These are phyloP conservation scores for Penicillium palitans DNA, from an alignment of 2,329 filamentous ascomycete species.

Conservation along the genomic window DNA sequence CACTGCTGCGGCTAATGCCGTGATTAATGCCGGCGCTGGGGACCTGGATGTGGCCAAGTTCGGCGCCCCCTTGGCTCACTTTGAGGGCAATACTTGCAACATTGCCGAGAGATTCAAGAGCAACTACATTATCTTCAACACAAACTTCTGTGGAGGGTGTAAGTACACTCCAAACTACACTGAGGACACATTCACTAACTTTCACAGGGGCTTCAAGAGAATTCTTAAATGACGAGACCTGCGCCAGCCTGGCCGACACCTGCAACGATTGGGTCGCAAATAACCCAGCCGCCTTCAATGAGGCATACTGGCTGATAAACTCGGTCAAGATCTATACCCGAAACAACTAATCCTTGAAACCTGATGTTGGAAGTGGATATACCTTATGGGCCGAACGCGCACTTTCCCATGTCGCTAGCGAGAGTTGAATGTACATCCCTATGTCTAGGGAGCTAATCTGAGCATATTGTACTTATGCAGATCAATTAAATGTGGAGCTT, in stretches of 20 bases:
- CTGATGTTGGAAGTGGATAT: no score
- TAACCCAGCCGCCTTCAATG: background rate
- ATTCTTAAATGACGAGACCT: background rate
- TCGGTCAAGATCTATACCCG: background rate
- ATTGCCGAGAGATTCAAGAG: background rate
- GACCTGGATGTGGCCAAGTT: no score
- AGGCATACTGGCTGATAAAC: slow-evolving; percentile 2
- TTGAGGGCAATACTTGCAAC: no score
- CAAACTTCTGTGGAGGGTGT: background rate
- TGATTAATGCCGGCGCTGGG: no score
- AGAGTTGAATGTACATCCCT: background rate
- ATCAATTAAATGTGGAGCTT: background rate
- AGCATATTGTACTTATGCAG: background rate
- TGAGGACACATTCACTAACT: background rate
- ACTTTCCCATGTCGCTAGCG: background rate
- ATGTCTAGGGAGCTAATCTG: background rate
- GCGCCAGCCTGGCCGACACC: background rate
- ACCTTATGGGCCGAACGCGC: background rate
- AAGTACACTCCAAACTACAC: background rate
- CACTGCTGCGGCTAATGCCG: no score
- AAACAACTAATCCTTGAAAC: background rate
- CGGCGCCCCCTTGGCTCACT: no score
- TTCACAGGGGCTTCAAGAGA: background rate
- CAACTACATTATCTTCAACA: background rate
- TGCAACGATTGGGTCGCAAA: background rate